phyloP scores from a whole-genome alignment of 495 filamentous ascomycete species.

The Glutinoglossum americanum region DNA sequence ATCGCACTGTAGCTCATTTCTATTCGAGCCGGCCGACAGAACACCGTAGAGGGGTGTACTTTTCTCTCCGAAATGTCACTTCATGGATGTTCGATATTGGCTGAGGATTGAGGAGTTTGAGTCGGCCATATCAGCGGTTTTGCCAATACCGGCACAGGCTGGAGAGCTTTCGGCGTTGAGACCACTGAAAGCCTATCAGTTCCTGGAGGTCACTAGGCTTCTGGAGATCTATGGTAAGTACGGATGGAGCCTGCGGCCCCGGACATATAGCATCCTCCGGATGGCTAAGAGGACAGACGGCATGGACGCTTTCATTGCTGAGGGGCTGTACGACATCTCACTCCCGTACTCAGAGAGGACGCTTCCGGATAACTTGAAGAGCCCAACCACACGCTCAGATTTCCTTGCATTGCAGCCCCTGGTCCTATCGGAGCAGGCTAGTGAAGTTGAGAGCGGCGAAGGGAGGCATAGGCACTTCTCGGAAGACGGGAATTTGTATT shows the following conservation, averaged over 20 bases:
- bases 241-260: slow-evolving; percentile 8
- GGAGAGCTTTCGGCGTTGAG: neutral
- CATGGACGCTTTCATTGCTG: slow-evolving; percentile 7
- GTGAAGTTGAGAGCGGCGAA: neutral
- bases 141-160: neutral
- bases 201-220: neutral
- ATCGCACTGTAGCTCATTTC: too few species aligned
- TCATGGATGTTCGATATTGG: too few species aligned
- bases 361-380: neutral
- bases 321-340: slow-evolving; percentile 9
- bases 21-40: too few species aligned
- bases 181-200: neutral
- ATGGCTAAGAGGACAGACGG: slow-evolving; percentile 7
- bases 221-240: neutral
- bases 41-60: too few species aligned
- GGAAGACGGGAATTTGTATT: neutral
- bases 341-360: slow-evolving; percentile 4
- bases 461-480: neutral
- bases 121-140: neutral
- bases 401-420: neutral
- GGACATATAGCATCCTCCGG: slow-evolving; percentile 8
- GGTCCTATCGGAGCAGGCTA: neutral
- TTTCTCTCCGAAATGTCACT: too few species aligned
- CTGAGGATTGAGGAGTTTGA: neutral
- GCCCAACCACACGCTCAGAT: neutral